Conservation (phyloP, 2,329 filamentous ascomycete species). For the Monosporascus cannonballus region DNA sequence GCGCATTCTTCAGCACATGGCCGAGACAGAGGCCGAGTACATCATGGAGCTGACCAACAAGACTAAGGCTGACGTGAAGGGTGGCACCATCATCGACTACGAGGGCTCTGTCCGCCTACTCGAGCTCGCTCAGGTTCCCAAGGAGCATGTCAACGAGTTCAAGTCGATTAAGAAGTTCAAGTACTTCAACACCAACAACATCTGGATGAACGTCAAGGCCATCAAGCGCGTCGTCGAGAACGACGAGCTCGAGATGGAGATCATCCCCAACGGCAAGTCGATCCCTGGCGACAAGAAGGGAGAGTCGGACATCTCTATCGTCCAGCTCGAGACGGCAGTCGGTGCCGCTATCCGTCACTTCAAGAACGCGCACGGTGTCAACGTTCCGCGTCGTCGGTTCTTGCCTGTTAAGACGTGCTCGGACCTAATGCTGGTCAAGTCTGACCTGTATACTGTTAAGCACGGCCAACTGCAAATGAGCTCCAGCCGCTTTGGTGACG, state of each 20-base stretch:
- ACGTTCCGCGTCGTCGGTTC: slow-evolving; percentile 95
- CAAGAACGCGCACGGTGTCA: slow-evolving; percentile 97
- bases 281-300: slow-evolving; percentile 99
- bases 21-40: slow-evolving; percentile 94
- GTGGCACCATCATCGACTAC: slow-evolving; percentile 99
- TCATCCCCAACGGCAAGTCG: slow-evolving; percentile 98
- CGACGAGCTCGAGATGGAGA: slow-evolving; percentile 98
- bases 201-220: slow-evolving; percentile 97
- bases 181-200: slow-evolving; percentile 99
- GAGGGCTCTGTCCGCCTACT: slow-evolving; percentile 94
- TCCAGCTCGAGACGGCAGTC: slow-evolving; percentile 97
- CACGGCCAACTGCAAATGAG: slow-evolving; percentile 98
- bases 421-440: slow-evolving; percentile 99
- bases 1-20: slow-evolving; percentile 98
- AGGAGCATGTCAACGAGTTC: slow-evolving; percentile 99
- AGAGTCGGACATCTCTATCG: slow-evolving; percentile 93
- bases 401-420: slow-evolving; percentile 99
- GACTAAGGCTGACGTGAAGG: slow-evolving; percentile 99
- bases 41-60: slow-evolving; percentile 99
- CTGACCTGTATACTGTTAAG: slow-evolving; percentile 96
- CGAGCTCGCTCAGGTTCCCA: slow-evolving; percentile 98
- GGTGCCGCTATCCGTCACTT: slow-evolving; percentile 99
- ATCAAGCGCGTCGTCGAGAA: slow-evolving; percentile 99
- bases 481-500: slow-evolving; percentile 90
- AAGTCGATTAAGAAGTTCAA: slow-evolving; percentile 99